Evolutionary conservation across 2,329 filamentous ascomycete species (phyloP), one percentile per base, ranked within the genome.

Genomic region (Claviceps arundinis): DNA sequence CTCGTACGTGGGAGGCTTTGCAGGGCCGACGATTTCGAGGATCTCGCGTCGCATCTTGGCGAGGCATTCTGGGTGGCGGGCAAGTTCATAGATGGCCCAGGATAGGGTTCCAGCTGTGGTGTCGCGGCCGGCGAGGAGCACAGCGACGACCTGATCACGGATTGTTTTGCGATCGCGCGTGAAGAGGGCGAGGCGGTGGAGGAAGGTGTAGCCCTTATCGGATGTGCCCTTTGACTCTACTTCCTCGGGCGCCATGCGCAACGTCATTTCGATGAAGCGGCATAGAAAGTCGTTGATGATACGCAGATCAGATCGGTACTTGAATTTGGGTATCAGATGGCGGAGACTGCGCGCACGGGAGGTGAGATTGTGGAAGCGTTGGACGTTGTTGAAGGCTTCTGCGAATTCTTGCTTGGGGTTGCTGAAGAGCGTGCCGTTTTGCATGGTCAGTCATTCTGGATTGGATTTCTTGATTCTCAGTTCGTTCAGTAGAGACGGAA

Each of bases 111-210:
- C 80, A 34, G 89, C 89, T 0, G 90, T 96, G 14, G 90, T 95
- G 66, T 96, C 90, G 41, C 87, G 79, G 13, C 88, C 89, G 1
- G 90, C 90, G 16, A 96, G 78, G 2, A 96, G 77, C 11, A 95
- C 78, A 45, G 85, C 83, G 16, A 93, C 77, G 47, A 95, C 73
- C 67, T 96, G 89, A 67, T 95, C 89, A 37, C 89, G 86, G 14
- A 96, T 76, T 4, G 89, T 78, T 51, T 75, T 77, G 52, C 74
- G 73, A 62, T 85, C 79, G 37, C 86, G 77, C 0, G 86, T 90
- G 64, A 82, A 90, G 41, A 77, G 75, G 45, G 89, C 88, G 2
- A 96, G 78, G 34, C 88, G 86, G 63, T 95, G 86, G 19, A 95
- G 77, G 70, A 96, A 95, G 1, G 86, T 94, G 67, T 93, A 90